A percentile compares a stretch with the other conserved stretches of the same genome.
Evolutionary conservation across 2,329 filamentous ascomycete species (phyloP).

Genomic region (Capronia epimyces): DNA sequence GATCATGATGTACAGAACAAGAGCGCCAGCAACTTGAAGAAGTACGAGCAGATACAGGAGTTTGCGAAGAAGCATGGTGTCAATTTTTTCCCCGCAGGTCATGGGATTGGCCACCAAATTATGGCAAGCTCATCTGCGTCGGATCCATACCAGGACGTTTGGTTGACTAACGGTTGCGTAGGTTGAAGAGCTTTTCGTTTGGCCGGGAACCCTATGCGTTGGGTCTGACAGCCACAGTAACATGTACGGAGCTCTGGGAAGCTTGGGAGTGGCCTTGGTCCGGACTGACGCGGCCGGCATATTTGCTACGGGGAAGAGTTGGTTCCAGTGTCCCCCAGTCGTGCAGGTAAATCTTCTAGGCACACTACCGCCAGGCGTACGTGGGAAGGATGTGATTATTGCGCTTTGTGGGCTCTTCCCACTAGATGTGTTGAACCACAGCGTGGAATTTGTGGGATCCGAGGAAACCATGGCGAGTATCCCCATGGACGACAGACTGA

Average conservation of each 20-base stretch:
- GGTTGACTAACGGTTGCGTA: no score
- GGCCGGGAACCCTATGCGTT: conserved; percentile 78
- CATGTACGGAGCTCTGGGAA: conserved; percentile 72
- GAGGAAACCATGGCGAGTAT: conserved; percentile 70
- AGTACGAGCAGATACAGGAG: conserved; percentile 73
- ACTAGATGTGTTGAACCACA: conserved; percentile 82
- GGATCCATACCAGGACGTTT: no score
- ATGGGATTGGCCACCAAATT: conserved; percentile 85
- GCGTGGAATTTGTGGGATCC: conserved; percentile 78
- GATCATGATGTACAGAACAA: conserved; percentile 90
- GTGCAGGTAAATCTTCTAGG: conserved; percentile 75
- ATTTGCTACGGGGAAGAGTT: conserved; percentile 75
- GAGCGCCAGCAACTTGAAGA: conserved; percentile 69
- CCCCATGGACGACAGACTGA: conserved; percentile 65
- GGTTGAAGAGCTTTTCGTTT: conserved; percentile 77
- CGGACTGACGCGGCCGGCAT: conserved; percentile 81
- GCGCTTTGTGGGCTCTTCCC: conserved; percentile 82
- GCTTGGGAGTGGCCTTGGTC: conserved; percentile 74
- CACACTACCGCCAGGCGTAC: conserved; percentile 69
- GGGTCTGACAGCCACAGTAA: conserved; percentile 68
- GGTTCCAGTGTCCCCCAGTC: conserved; percentile 84
- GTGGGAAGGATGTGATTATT: conserved; percentile 90
- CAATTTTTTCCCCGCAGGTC: conserved; percentile 68
- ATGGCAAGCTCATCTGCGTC: no score
- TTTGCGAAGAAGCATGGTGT: conserved; percentile 76